Conservation (phyloP, 2,329 filamentous ascomycete genomes). For the Talaromyces sp. region DNA sequence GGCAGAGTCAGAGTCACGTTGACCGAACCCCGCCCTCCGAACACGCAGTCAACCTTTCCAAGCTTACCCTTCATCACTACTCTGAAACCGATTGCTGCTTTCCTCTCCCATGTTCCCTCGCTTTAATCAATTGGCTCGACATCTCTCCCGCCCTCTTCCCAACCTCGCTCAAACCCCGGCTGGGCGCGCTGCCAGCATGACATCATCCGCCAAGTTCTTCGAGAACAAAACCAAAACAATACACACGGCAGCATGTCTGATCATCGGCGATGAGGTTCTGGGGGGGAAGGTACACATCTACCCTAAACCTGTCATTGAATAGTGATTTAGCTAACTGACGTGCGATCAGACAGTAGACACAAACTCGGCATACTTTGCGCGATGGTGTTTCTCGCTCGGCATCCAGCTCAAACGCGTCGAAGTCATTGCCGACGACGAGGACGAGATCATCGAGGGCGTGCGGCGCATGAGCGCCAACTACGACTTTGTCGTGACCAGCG, state of each 20-base stretch:
- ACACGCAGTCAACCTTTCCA: not conserved
- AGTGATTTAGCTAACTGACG: not conserved
- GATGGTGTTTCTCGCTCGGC: slow-evolving; percentile 61
- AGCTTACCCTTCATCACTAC: not conserved
- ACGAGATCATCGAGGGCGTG: slow-evolving; percentile 83
- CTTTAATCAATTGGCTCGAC: slow-evolving; percentile 66
- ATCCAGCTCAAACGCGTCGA: slow-evolving; percentile 78
- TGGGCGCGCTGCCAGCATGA: slow-evolving; percentile 31
- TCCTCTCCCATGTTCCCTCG: slow-evolving; percentile 64
- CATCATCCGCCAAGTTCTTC: slow-evolving; percentile 34
- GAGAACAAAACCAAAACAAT: slow-evolving; percentile 54
- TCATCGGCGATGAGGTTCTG: slow-evolving; percentile 96
- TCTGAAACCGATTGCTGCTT: not conserved
- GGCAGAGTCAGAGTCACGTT: not conserved
- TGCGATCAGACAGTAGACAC: slow-evolving; percentile 58
- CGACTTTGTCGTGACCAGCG: slow-evolving; percentile 92
- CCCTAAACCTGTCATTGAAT: not conserved
- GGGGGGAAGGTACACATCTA: slow-evolving; percentile 69
- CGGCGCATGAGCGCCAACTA: slow-evolving; percentile 82
- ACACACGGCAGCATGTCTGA: slow-evolving; percentile 82
- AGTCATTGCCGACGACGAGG: slow-evolving; percentile 88
- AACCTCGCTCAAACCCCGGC: slow-evolving; percentile 49
- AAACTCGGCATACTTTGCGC: slow-evolving; percentile 61
- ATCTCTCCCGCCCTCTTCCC: slow-evolving; percentile 61
- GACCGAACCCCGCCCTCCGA: not conserved